These are phyloP conservation scores for Carex myosuroides DNA, from an alignment of 176 grass and related monocot genomes.

Conservation along the genomic window DNA sequence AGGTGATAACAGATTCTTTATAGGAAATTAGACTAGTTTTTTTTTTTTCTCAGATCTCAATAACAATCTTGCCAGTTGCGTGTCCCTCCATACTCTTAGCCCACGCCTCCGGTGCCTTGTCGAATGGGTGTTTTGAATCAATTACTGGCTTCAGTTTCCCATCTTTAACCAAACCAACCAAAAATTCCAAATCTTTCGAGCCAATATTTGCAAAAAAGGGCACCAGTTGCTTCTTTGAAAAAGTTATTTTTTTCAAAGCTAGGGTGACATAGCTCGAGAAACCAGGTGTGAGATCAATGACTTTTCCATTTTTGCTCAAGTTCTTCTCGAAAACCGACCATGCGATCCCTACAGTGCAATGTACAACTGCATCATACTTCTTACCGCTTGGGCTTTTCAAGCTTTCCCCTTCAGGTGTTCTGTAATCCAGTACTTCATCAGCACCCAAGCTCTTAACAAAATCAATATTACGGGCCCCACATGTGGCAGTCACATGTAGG, in stretches of 20 bases:
- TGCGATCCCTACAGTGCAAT: conserved; percentile 13
- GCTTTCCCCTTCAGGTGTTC: conserved; percentile 9
- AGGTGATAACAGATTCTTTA: neutral
- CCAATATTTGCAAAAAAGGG: neutral
- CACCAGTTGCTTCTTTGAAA: conserved; percentile 8
- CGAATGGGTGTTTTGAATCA: conserved; percentile 38
- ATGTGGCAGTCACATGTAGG: conserved; percentile 34
- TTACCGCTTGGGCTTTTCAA: conserved; percentile 26
- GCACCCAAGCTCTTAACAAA: conserved; percentile 27
- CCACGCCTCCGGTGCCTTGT: conserved; percentile 51
- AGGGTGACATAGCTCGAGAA: neutral
- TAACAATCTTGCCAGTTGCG: conserved; percentile 70
- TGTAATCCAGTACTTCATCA: conserved; percentile 46
- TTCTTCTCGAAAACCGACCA: conserved; percentile 32
- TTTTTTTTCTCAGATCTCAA: conserved; percentile 35
- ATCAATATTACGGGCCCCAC: conserved; percentile 37
- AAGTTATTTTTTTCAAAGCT: neutral
- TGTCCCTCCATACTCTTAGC: conserved; percentile 59
- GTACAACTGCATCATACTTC: conserved; percentile 43
- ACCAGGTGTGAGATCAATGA: neutral
- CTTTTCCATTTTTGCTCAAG: neutral
- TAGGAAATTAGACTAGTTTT: neutral
- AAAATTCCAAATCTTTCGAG: neutral
- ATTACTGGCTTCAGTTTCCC: conserved; percentile 7
- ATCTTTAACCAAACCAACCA: conserved; percentile 16